Percentiles rank a stretch among this genome's conserved stretches.
These are phyloP conservation scores for Biancaea sappan DNA, from an alignment of 306 rosid genomes.

Conservation along the genomic window DNA sequence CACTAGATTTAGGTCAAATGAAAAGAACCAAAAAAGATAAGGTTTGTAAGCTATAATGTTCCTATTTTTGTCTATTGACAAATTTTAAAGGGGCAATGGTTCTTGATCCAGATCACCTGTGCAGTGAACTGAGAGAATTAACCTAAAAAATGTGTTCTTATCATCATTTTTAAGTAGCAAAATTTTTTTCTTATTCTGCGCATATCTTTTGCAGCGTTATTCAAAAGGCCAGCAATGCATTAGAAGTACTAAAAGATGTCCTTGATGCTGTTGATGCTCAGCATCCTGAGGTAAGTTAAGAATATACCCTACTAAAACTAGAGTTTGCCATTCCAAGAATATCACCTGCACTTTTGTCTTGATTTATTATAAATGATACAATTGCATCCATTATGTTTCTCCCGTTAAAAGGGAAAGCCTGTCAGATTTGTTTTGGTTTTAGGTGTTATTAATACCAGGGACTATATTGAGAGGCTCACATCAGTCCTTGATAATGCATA, in stretches of 20 bases:
- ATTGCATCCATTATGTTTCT: constrained; percentile 12
- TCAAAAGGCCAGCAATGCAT: constrained; percentile 84
- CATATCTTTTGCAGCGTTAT: constrained; percentile 67
- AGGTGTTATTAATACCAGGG: constrained; percentile 19
- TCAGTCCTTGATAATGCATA: background rate
- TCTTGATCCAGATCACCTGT: too few relatives aligned
- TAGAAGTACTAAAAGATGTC: constrained; percentile 82
- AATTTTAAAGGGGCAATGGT: too few relatives aligned
- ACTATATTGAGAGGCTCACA: constrained; percentile 11
- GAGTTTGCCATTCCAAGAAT: constrained; percentile 22
- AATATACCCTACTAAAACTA: constrained; percentile 27
- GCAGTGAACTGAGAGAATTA: constrained; percentile 23
- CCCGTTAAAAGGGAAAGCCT: background rate
- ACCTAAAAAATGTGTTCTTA: background rate
- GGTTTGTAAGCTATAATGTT: constrained; percentile 6
- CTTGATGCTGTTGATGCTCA: constrained; percentile 85
- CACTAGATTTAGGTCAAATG: constrained; percentile 25
- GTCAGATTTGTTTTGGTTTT: constrained; percentile 10
- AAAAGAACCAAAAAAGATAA: constrained; percentile 12
- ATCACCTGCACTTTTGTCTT: constrained; percentile 5
- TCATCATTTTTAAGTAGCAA: constrained; percentile 19
- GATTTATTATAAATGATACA: constrained; percentile 11
- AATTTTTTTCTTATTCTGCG: constrained; percentile 20
- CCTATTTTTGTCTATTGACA: too few relatives aligned
- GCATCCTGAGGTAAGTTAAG: constrained; percentile 71